Conservation (phyloP, 1,284 basidiomycete species). For the Trametes polyzona region DNA sequence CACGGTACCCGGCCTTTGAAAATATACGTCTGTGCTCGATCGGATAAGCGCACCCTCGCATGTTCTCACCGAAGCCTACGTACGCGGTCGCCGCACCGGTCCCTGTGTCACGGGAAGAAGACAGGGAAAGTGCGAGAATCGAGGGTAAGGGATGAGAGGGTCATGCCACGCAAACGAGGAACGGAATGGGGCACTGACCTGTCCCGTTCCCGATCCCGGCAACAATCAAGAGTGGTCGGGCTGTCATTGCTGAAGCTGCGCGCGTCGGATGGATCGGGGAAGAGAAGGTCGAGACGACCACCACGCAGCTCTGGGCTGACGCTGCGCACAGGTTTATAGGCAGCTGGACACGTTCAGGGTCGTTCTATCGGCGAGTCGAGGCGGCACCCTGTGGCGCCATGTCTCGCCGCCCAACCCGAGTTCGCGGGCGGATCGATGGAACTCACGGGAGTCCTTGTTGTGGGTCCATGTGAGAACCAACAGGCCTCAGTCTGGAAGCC, state of each 20-base stretch:
- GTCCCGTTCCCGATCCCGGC: slow-evolving; percentile 56
- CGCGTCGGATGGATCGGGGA: neutral
- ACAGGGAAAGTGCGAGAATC: neutral
- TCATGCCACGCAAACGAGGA: too few relatives aligned
- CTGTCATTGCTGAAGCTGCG: too few relatives aligned
- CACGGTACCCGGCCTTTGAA: slow-evolving; percentile 64
- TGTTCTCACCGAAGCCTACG: slow-evolving; percentile 28
- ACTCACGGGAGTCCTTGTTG: neutral
- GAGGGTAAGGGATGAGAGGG: neutral
- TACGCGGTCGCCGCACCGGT: slow-evolving; percentile 69
- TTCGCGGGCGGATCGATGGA: slow-evolving; percentile 3
- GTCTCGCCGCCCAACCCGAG: neutral
- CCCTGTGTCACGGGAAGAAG: slow-evolving; percentile 40
- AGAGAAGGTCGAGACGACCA: neutral
- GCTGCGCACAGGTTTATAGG: neutral
- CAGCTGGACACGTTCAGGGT: neutral
- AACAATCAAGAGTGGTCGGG: slow-evolving; percentile 51
- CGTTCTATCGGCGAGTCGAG: neutral
- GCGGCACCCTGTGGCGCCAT: neutral
- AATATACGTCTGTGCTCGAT: slow-evolving; percentile 55
- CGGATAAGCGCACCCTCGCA: too few relatives aligned
- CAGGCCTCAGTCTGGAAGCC: neutral
- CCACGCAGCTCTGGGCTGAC: neutral
- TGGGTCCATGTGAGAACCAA: neutral
- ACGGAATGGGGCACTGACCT: slow-evolving; percentile 30